These are phyloP conservation scores for Chlamydomonas schloesseri DNA, from an alignment of 139 green algal genomes.

Conservation along the genomic window DNA sequence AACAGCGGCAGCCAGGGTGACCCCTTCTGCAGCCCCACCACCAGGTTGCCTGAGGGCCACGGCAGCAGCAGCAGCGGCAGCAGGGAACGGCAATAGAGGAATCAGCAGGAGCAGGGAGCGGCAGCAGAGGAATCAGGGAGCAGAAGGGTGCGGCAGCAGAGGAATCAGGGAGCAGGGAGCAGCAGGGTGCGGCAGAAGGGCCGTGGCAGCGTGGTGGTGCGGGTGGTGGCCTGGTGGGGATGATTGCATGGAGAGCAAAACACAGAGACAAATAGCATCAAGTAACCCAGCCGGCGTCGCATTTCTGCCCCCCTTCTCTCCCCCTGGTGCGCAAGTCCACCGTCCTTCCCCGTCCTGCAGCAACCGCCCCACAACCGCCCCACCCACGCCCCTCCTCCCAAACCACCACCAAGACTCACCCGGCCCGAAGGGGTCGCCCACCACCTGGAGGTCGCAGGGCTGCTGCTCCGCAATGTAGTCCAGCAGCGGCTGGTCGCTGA, in stretches of 20 bases:
- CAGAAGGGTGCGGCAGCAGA: neutral
- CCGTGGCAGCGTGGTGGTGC: too few relatives aligned
- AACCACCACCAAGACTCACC: neutral
- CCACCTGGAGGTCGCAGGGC: slow-evolving; percentile 27
- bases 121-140: neutral
- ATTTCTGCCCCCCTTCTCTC: too few relatives aligned
- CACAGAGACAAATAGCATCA: too few relatives aligned
- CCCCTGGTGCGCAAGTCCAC: too few relatives aligned
- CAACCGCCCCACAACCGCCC: neutral
- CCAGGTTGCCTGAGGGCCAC: slow-evolving; percentile 23
- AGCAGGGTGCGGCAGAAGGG: too few relatives aligned
- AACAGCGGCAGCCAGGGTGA: slow-evolving; percentile 3
- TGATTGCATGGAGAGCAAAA: too few relatives aligned
- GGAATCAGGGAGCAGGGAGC: too few relatives aligned
- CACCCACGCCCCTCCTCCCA: neutral
- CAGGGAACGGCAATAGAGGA: too few relatives aligned
- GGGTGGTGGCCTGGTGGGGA: neutral
- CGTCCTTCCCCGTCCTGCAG: neutral
- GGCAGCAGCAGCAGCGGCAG: neutral
- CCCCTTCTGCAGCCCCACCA: slow-evolving; percentile 18
- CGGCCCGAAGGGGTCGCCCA: slow-evolving; percentile 32
- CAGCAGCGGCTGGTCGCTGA: slow-evolving; percentile 25
- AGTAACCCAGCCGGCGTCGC: too few relatives aligned
- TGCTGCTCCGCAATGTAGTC: neutral
- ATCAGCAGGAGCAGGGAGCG: neutral